A percentile compares a stretch with the other conserved stretches of the same genome.
These are phyloP conservation scores for Russula vinacea DNA, from an alignment of 768 basidiomycete genomes.

Conservation along the genomic window DNA sequence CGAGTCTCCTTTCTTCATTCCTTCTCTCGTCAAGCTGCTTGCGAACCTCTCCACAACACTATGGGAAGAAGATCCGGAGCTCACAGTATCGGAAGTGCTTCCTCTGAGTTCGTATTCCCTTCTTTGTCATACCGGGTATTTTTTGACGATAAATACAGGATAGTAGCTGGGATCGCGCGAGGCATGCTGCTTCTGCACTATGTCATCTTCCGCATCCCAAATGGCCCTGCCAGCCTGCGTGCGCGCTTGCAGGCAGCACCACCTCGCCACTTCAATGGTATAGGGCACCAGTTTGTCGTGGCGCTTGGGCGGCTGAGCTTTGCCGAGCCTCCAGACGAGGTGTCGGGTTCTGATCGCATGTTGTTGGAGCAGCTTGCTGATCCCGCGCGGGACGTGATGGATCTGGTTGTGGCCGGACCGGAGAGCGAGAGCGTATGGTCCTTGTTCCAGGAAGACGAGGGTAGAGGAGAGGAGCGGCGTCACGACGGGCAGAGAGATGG, in stretches of 20 bases:
- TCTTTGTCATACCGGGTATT: constrained; percentile 14
- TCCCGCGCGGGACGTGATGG: constrained; percentile 34
- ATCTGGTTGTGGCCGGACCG: constrained; percentile 36
- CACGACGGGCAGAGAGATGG: not conserved
- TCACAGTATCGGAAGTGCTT: constrained; percentile 40
- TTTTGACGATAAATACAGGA: constrained; percentile 38
- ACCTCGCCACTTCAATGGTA: constrained; percentile 54
- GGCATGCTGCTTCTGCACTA: constrained; percentile 60
- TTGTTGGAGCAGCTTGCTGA: constrained; percentile 34
- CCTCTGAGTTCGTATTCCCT: constrained; percentile 38
- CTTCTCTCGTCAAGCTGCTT: constrained; percentile 59
- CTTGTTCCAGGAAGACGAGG: constrained; percentile 33
- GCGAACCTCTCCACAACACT: constrained; percentile 51
- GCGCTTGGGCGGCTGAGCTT: constrained; percentile 73
- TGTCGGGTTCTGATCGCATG: constrained; percentile 25
- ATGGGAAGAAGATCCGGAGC: constrained; percentile 61
- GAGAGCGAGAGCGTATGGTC: constrained; percentile 36
- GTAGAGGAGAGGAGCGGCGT: not conserved
- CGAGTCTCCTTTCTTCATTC: constrained; percentile 56
- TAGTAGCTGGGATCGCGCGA: constrained; percentile 50
- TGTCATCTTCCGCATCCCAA: constrained; percentile 48
- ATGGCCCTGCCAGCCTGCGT: constrained; percentile 46
- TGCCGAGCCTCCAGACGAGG: constrained; percentile 39
- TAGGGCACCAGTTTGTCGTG: constrained; percentile 70
- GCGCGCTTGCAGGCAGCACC: constrained; percentile 56